phyloP scores from a whole-genome alignment of 805 yeast genomes.

The Spathaspora girioi region DNA sequence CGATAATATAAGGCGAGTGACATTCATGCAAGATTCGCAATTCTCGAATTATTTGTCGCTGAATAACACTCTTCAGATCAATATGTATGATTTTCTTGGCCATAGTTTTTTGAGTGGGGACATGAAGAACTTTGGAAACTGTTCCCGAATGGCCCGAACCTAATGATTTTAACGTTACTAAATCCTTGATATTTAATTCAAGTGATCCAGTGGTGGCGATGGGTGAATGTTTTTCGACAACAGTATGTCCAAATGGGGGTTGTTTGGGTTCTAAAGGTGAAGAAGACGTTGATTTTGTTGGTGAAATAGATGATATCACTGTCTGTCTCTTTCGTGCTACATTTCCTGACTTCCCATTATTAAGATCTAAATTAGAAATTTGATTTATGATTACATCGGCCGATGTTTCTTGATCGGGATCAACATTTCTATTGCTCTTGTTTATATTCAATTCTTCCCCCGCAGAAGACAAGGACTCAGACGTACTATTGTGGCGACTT shows the following conservation, averaged over 20 bases:
- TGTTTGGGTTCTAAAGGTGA: constrained; percentile 14
- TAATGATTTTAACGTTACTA: constrained; percentile 68
- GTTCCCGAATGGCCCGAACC: constrained; percentile 96
- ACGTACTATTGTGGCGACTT: not conserved
- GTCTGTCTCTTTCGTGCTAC: constrained; percentile 33
- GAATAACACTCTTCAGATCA: constrained; percentile 74
- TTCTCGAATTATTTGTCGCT: constrained; percentile 84
- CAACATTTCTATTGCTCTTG: constrained; percentile 17
- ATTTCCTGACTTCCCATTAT: not conserved
- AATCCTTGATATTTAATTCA: constrained; percentile 48
- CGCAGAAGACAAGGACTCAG: not conserved
- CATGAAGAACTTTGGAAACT: constrained; percentile 82
- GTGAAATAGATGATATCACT: constrained; percentile 40
- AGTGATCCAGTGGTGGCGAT: constrained; percentile 30
- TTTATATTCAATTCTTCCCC: constrained; percentile 6
- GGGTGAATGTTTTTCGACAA: constrained; percentile 21
- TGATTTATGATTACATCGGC: constrained; percentile 23
- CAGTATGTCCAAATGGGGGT: constrained; percentile 2
- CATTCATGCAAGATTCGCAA: constrained; percentile 89
- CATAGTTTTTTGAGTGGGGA: constrained; percentile 84
- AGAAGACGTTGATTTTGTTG: constrained; percentile 27
- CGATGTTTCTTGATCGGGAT: constrained; percentile 20
- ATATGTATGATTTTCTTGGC: constrained; percentile 87
- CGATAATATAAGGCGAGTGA: constrained; percentile 75
- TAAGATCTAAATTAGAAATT: constrained; percentile 22